A percentile compares a stretch with the other conserved stretches of the same genome.
These are phyloP conservation scores for Saccharomycopsis sp. DNA, from an alignment of 805 yeast genomes.

Conservation along the genomic window DNA sequence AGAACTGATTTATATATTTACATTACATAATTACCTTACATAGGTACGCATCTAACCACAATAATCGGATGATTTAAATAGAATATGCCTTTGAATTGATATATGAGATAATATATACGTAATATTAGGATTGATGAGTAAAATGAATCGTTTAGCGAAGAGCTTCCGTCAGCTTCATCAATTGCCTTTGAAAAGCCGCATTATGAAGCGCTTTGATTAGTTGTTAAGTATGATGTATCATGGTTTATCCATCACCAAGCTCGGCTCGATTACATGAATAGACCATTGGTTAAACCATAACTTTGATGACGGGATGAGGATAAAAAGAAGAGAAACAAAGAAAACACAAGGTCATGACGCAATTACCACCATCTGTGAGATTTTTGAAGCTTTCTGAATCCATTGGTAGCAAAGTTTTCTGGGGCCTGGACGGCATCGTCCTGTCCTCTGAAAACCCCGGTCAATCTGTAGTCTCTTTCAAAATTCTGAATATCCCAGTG, in stretches of 20 bases:
- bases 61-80: too few species aligned
- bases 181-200: too few species aligned
- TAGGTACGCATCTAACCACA: too few species aligned
- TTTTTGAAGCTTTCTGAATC: slow-evolving; percentile 32
- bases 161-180: neutral
- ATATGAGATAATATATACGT: neutral
- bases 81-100: neutral
- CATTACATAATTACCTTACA: too few species aligned
- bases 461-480: slow-evolving; percentile 69
- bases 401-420: slow-evolving; percentile 68
- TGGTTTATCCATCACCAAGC: neutral
- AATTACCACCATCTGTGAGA: slow-evolving; percentile 25
- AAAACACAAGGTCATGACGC: neutral
- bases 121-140: neutral
- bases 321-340: neutral
- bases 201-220: too few species aligned
- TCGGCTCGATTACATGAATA: neutral
- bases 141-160: neutral
- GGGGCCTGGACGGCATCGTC: slow-evolving; percentile 62
- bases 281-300: neutral
- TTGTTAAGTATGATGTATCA: too few species aligned
- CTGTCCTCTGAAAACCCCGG: slow-evolving; percentile 71
- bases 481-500: slow-evolving; percentile 47
- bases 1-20: too few species aligned
- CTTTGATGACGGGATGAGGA: neutral